Evolutionary conservation across 257 asterid species (phyloP), one percentile per base, ranked within the genome.

Genomic region (Rauvolfia tetraphylla): DNA sequence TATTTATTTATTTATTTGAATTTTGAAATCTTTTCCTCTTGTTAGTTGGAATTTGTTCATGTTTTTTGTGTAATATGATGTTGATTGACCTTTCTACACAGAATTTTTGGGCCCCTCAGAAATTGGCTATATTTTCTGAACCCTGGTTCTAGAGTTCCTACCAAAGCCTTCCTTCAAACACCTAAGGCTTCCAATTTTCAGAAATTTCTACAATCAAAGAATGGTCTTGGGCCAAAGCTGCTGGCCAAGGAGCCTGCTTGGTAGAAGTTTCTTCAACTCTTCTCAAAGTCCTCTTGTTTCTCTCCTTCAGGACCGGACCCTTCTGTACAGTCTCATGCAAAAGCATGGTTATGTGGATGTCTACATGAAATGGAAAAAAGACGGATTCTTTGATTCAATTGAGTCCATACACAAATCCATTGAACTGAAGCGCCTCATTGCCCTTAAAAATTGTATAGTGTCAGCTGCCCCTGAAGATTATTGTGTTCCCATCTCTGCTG

Each of bases 281-380:
- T 49, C 56, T 49, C 56, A 2, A 49, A 49, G 11, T 49, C 56
- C 59, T 53, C 8, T 53, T 53, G 25, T 53, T 53, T 53, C 59
- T 53, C 59, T 53, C 20, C 59, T 22, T 22, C 10, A 6, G 10
- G 20, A 53, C 10, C n/a, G 20, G 20, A 53, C 8, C 9, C 59
- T 25, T 53, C 59, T 8, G 4, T 53, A 18, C 25, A 53, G 25
- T 20, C 59, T 0, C 83, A 76, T 53, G 75, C 95, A 83, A 14
- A 80, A 56, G 38, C 93, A 78, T 78, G 74, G 81, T 57, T 90
- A 92, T 58, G 97, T 92, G 36, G 79, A 89, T 81, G 98, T 90
- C 76, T 90, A 87, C 91, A 92, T 90, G 98, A 90, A 93, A 79
- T 85, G 97, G 97, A 93, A 92, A 76, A 92, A 92, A 74, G 97